Conservation (phyloP, 2,329 filamentous ascomycete genomes). For the Cryphonectria radicalis region DNA sequence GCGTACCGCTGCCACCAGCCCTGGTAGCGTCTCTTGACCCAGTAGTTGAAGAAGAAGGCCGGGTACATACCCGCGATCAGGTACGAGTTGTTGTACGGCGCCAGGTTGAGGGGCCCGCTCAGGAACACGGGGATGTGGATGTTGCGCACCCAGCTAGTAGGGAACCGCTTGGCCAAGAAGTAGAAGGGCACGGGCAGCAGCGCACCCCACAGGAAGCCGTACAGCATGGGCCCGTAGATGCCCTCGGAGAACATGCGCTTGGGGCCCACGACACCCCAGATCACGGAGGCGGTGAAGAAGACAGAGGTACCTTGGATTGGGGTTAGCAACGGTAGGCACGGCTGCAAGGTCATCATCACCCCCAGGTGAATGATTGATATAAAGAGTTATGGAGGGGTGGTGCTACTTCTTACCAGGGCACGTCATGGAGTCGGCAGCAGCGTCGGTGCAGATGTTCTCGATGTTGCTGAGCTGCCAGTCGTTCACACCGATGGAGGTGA, state of each 20-base stretch:
- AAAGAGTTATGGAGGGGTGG: neutral
- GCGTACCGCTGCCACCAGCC: slow-evolving; percentile 59
- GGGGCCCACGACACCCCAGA: slow-evolving; percentile 60
- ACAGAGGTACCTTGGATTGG: slow-evolving; percentile 48
- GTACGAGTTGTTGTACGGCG: slow-evolving; percentile 56
- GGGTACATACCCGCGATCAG: slow-evolving; percentile 45
- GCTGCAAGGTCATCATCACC: neutral
- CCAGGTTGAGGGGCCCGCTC: slow-evolving; percentile 51
- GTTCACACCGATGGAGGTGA: slow-evolving; percentile 54
- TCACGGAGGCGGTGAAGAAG: slow-evolving; percentile 60
- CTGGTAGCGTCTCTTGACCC: slow-evolving; percentile 48
- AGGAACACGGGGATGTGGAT: slow-evolving; percentile 54
- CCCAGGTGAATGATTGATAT: too few relatives aligned
- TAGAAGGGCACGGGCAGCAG: slow-evolving; percentile 39
- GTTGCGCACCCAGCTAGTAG: slow-evolving; percentile 42
- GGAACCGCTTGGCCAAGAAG: slow-evolving; percentile 25
- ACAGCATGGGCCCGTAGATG: slow-evolving; percentile 51
- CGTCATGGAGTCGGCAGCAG: slow-evolving; percentile 53
- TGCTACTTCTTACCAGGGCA: slow-evolving; percentile 43
- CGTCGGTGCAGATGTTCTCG: slow-evolving; percentile 50
- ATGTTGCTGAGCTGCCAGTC: slow-evolving; percentile 56
- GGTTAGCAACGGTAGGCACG: neutral
- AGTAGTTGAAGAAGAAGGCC: slow-evolving; percentile 53
- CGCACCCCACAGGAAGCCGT: slow-evolving; percentile 56
- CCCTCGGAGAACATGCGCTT: slow-evolving; percentile 53